Evolutionary conservation across 2,329 filamentous ascomycete species (phyloP), one percentile per base, ranked within the genome.

Genomic region (Ascochyta koolunga): DNA sequence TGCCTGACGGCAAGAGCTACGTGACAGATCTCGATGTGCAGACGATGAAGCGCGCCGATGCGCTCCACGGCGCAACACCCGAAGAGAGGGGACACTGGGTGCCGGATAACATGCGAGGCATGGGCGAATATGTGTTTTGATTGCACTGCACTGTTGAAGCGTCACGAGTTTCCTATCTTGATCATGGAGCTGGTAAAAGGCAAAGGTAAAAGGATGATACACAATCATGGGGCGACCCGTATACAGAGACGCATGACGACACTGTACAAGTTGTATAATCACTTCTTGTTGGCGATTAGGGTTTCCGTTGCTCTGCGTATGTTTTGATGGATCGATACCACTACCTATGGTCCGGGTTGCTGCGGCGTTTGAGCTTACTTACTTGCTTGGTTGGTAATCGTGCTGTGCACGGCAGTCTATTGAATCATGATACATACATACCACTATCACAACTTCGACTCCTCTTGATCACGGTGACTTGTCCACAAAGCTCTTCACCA

Each of bases 21-120:
- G 88, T 97, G 33, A 98, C 93, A 6, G 95, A 98, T 70, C 82
- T 99, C 38, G 95, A 98, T 70, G 86, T 97, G 44, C 89, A 95
- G 79, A 97, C 93, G 2, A 76, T 98, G 71, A 89, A 89, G 74
- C 86, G 93, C 27, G 91, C 93, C n/a, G 86, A 96, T 63, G 93
- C 89, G 24, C 88, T 98, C 69, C 87, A 88, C 64, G 82, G 82
- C 57, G 89, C 92, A 5, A 93, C 89, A 0, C 86, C 89, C 0
- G 91, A 93, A 64, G 93, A 97, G 81, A 93, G 91, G 75, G 93
- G 93, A 1, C 83, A 87, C 7, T 96, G 91, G 90, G 76, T 92
- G 51, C 86, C 86, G 0, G 88, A 92, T 59, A 89, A 91, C 69
- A 84, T 87, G 32, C 44, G 45, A 29, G 25, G 32, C n/a, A 37